Evolutionary conservation across 164 flowering plant genomes (phyloP), one percentile per base, ranked within the genome.

Genomic region (Nymphaea colorata): DNA sequence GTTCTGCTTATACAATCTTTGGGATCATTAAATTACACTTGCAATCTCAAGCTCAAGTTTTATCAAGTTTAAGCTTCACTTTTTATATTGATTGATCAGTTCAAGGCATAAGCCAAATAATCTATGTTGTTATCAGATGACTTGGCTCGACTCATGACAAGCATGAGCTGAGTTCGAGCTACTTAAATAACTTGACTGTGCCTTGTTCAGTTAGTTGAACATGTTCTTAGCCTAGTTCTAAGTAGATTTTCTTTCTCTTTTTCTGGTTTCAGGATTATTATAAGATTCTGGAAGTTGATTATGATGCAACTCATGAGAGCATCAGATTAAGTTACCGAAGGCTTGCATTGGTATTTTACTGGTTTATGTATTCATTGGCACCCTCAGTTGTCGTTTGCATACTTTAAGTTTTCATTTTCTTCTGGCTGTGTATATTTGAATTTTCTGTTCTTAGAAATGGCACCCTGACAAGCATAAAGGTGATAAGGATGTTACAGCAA

Each of bases 381-480:
- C 57, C n/a, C n/a, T 15, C 57, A 51, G 14, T 8, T 51, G 57
- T 8, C 8, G 14, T 15, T 51, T 15, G 14, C 57, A 51, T 10
- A 8, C 14, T 0, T 51, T 8, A 51, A 8, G 14, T 51, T 51
- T 51, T 8, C 57, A 51, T 10, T 15, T 51, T 51, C 57, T 51
- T 51, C 14, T 51, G 57, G 57, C 14, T 51, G 57, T 8, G 57
- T 51, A 51, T 51, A 47, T 69, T 12, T 72, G 77, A 8, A 44
- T 42, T 51, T 51, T 43, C 42, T 60, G 17, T 72, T 41, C 53
- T 18, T 71, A 91, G 97, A 88, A 86, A 84, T 91, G 97, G 97
- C 94, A 88, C 82, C 97, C 97, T 43, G 97, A 91, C 79, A 91
- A 91, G 70, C 93, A 84, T 74, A 88, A 82, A 67, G 88, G 87